A percentile compares a stretch with the other conserved stretches of the same genome.
Conservation (phyloP, 352 stramenopile genomes). For the Phytopythium delawarense region DNA sequence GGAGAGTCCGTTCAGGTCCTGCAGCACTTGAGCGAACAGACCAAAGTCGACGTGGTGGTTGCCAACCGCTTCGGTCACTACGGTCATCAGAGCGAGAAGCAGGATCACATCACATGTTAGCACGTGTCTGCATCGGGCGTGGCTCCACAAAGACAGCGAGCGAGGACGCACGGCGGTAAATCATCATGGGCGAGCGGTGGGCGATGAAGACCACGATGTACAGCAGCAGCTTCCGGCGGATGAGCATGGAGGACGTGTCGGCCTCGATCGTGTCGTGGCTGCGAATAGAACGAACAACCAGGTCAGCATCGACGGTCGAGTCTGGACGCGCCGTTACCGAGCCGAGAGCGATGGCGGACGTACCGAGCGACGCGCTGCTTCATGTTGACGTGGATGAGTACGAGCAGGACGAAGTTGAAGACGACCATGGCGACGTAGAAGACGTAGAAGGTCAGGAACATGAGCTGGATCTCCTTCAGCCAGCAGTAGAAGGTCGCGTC, state of each 20-base stretch:
- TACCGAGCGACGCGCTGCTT: constrained; percentile 55
- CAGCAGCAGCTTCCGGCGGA: constrained; percentile 61
- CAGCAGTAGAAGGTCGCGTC: constrained; percentile 85
- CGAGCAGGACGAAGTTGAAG: constrained; percentile 66
- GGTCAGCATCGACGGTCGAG: background rate
- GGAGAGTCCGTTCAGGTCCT: constrained; percentile 67
- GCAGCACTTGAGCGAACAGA: constrained; percentile 49
- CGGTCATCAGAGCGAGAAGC: background rate
- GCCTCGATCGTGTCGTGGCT: constrained; percentile 63
- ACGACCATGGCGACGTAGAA: constrained; percentile 66
- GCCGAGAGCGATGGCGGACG: too few species aligned
- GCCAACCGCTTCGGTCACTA: constrained; percentile 14
- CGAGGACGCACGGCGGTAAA: constrained; percentile 52
- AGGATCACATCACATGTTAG: background rate
- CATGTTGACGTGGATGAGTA: constrained; percentile 63
- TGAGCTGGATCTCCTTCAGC: constrained; percentile 55
- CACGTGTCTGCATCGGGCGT: background rate
- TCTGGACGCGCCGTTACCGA: background rate
- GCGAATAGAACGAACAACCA: background rate
- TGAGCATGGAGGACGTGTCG: constrained; percentile 63
- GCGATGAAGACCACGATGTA: constrained; percentile 71
- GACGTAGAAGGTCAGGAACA: constrained; percentile 77
- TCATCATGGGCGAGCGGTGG: constrained; percentile 65
- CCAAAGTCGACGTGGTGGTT: constrained; percentile 17
- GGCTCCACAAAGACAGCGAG: background rate